Base-by-base conservation (phyloP, 495 filamentous ascomycete species). In the Filosporella fistucella region DNA sequence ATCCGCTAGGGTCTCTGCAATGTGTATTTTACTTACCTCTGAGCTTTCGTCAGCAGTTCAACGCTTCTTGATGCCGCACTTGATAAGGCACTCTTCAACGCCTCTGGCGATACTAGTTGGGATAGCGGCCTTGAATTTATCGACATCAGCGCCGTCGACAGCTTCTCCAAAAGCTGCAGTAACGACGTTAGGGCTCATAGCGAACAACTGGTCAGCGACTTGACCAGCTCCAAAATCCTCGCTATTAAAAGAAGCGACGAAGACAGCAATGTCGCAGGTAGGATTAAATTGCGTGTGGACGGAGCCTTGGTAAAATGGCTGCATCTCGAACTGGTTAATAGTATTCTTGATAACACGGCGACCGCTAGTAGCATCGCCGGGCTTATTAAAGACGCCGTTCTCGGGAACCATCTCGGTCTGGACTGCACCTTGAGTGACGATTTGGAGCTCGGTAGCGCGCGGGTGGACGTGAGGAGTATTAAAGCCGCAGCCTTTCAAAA, bases 201-300 rank as follows among this genome's bases (percentile, higher is more conserved):
- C 65, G 45, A 78, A 73, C 65, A 75, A 76, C 13, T 64, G 69
- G 60, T 77, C 64, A 41, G 73, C 72, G 14, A 69, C 60, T 44
- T 67, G 63, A 51, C 57, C 64, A 29, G 65, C 63, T 28, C 77
- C 76, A 12, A 66, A 64, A 58, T 81, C 77, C 26, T 77, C 69
- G 56, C 38, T 61, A 40, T 62, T 63, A 34, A 81, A 68, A 2
- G 63, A 65, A 7, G 73, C 72, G 20, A 77, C 63, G 56, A 78
- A 78, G 0, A 65, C 55, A 2, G 70, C 70, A 40, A 63, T 48
- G 13, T 69, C 65, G 61, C 76, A 81, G 21, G 60, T 65, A 0
- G 66, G 65, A 63, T 81, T 81, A 55, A 68, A 69, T 59, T 81
- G 68, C 30, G 66, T 68, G 59, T 81, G 77, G 34, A 81, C 62